Evolutionary conservation across 139 green algal genomes (phyloP).

Genomic region (Trebouxia sp.): DNA sequence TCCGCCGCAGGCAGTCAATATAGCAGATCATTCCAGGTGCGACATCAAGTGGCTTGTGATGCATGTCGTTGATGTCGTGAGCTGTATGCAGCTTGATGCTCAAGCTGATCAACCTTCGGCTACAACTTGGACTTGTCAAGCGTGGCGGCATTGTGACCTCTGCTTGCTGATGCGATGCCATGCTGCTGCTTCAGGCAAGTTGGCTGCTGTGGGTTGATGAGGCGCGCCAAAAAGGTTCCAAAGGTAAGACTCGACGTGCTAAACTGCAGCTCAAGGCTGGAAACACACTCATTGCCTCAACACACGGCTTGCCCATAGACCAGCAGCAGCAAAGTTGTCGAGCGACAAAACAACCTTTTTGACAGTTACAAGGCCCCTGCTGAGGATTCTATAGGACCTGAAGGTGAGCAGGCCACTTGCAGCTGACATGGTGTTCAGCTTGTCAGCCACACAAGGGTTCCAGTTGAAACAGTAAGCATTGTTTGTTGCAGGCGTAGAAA

Average conservation of each 20-base stretch:
- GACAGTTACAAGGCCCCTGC: slow-evolving; percentile 31
- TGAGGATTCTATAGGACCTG: slow-evolving; percentile 46
- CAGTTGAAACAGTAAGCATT: not conserved
- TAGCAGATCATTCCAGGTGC: not conserved
- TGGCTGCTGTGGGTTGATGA: slow-evolving; percentile 21
- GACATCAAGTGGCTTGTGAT: too few relatives aligned
- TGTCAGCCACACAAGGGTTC: not conserved
- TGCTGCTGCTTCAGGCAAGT: not conserved
- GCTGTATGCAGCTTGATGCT: too few relatives aligned
- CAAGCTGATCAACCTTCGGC: too few relatives aligned
- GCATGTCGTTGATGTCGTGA: too few relatives aligned
- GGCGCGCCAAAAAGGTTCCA: slow-evolving; percentile 16
- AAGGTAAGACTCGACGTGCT: not conserved
- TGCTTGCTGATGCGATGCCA: too few relatives aligned
- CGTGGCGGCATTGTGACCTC: too few relatives aligned
- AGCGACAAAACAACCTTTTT: slow-evolving; percentile 33
- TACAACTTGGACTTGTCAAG: too few relatives aligned
- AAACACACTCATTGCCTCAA: too few relatives aligned
- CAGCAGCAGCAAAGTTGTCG: slow-evolving; percentile 34
- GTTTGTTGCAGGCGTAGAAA: slow-evolving; percentile 52
- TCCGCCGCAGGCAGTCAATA: not conserved
- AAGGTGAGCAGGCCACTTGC: slow-evolving; percentile 36
- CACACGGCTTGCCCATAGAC: too few relatives aligned
- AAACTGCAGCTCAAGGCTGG: too few relatives aligned
- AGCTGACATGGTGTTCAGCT: not conserved